A percentile compares a stretch with the other conserved stretches of the same genome.
Evolutionary conservation across 805 yeast species (phyloP).

Genomic region (Yarrowia yakushimensis): DNA sequence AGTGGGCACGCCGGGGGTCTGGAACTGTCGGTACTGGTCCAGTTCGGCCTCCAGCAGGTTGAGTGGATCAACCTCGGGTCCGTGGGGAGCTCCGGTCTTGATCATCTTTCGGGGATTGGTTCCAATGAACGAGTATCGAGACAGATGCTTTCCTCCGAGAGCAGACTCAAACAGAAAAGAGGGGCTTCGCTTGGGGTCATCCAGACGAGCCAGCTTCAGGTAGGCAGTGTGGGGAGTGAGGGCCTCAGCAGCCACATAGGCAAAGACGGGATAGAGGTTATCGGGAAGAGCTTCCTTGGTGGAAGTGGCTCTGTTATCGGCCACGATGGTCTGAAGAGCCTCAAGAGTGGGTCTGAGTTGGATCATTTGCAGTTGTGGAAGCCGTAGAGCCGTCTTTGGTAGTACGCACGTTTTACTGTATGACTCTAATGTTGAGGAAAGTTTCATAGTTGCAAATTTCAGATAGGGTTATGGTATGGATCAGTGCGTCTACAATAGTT

Average conservation of each 20-base stretch:
- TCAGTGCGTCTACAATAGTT: background rate
- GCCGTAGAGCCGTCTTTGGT: background rate
- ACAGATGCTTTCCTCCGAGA: constrained; percentile 80
- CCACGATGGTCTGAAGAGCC: constrained; percentile 7
- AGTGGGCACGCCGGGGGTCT: constrained; percentile 52
- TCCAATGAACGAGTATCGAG: constrained; percentile 89
- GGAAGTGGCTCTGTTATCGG: constrained; percentile 11
- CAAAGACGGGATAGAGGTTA: constrained; percentile 78
- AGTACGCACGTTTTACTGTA: background rate
- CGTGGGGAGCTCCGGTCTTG: constrained; percentile 69
- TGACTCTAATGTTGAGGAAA: constrained; percentile 21
- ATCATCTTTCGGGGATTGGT: constrained; percentile 76
- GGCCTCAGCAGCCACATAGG: constrained; percentile 69
- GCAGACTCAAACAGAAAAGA: constrained; percentile 89
- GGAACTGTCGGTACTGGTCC: constrained; percentile 60
- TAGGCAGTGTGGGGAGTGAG: constrained; percentile 90
- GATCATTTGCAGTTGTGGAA: background rate
- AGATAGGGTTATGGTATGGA: constrained; percentile 10
- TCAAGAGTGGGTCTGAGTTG: constrained; percentile 24
- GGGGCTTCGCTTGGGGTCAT: constrained; percentile 41
- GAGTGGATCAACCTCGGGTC: constrained; percentile 76
- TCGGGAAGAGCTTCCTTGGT: constrained; percentile 18
- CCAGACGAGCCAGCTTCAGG: constrained; percentile 63
- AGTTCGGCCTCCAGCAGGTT: constrained; percentile 70
- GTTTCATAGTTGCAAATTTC: constrained; percentile 20